These are phyloP conservation scores for Sphaerobolus stellatus DNA, from an alignment of 1,284 basidiomycete species.

Conservation along the genomic window DNA sequence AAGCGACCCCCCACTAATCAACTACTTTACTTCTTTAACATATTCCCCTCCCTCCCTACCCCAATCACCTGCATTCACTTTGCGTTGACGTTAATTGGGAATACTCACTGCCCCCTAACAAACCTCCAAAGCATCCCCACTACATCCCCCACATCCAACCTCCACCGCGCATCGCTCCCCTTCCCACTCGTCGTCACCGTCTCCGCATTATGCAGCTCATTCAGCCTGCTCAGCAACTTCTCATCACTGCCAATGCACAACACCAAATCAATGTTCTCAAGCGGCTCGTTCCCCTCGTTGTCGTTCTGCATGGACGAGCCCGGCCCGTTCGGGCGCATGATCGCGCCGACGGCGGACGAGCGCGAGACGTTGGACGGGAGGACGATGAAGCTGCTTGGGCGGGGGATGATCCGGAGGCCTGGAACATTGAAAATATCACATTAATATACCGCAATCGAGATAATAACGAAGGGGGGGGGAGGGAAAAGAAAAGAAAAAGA, in stretches of 20 bases:
- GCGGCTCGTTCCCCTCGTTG: conserved; percentile 13
- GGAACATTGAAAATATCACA: background rate
- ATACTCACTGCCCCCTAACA: too few species aligned
- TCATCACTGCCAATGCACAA: conserved; percentile 72
- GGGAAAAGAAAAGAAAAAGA: background rate
- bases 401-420: conserved; percentile 74
- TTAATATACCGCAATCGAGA: too few species aligned
- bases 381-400: conserved; percentile 76
- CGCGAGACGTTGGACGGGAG: conserved; percentile 83
- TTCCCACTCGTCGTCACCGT: conserved; percentile 65
- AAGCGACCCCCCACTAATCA: too few species aligned
- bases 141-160: conserved; percentile 47
- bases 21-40: too few species aligned
- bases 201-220: conserved; percentile 69
- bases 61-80: too few species aligned
- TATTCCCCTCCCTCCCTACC: too few species aligned
- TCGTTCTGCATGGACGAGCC: conserved; percentile 45
- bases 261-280: conserved; percentile 55
- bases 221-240: conserved; percentile 68
- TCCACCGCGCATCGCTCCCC: conserved; percentile 78
- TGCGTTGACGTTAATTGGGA: too few species aligned
- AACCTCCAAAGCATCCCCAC: conserved; percentile 40
- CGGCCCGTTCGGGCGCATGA: conserved; percentile 68
- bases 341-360: conserved; percentile 74
- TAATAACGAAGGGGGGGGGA: too few species aligned